Percentiles rank a stretch among this genome's conserved stretches.
Evolutionary conservation across 306 rosid genomes (phyloP).

Genomic region (Dryas alaskensis): DNA sequence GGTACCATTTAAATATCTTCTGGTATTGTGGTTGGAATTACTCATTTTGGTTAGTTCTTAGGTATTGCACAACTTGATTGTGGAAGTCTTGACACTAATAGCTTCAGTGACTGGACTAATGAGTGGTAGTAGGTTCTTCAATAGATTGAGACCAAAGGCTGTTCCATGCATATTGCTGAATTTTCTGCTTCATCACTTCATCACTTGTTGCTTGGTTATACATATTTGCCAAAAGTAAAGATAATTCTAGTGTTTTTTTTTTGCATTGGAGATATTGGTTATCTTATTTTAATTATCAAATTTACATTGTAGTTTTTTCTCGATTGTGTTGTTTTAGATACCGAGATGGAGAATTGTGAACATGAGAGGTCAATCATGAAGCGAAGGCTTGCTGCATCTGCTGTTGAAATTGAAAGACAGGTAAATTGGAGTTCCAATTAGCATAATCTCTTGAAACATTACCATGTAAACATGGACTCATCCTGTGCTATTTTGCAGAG

Average conservation of each 20-base stretch:
- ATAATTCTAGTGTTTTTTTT: background rate
- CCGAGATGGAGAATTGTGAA: constrained; percentile 69
- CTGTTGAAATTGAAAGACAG: constrained; percentile 78
- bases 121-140: background rate
- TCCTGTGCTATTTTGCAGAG: constrained; percentile 53
- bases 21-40: background rate
- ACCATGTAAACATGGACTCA: constrained; percentile 11
- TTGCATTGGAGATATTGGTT: background rate
- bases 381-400: constrained; percentile 68
- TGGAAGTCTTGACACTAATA: background rate
- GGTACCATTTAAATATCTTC: background rate
- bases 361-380: constrained; percentile 61
- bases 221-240: background rate
- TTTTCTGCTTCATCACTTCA: background rate
- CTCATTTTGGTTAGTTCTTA: background rate
- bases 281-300: background rate
- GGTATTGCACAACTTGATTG: background rate
- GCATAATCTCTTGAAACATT: background rate
- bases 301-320: constrained; percentile 18
- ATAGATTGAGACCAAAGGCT: background rate
- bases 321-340: constrained; percentile 43
- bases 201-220: constrained; percentile 4
- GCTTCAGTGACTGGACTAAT: background rate
- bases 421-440: constrained; percentile 29
- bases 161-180: background rate